Evolutionary conservation across 129 eudicot species (phyloP), one percentile per base, ranked within the genome.

Genomic region (Chrysanthemum makinoi): DNA sequence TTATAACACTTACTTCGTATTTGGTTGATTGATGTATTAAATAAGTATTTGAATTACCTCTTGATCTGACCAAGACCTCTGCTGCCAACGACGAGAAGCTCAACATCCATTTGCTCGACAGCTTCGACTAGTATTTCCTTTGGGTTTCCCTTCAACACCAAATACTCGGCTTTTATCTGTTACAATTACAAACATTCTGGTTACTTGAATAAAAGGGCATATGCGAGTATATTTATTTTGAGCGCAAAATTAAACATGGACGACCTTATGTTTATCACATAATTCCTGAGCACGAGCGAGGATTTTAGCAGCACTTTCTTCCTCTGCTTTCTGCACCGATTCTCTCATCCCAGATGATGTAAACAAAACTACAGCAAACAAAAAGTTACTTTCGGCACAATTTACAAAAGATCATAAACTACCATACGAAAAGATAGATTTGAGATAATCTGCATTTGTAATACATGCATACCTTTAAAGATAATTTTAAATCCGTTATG

Each of bases 81-180:
- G 70, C 89, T 85, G 11, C 89, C 89, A 48, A 85, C 86, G 70
- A 85, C 86, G 2, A 85, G 79, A 76, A 85, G 81, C 68, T 85
- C 86, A 26, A 75, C 79, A 39, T 81, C 77, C 81, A 64, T 78
- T 49, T 78, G 67, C 56, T 81, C 82, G 17, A 72, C 84, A 60
- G 86, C 84, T 72, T 80, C 73, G 39, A 84, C 81, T 0, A 85
- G 71, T 65, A 70, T 70, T 30, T 84, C 89, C 77, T 84, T 84
- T 35, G 85, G 88, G 5, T 84, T 77, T 10, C 88, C 88, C 53
- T 57, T 73, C 11, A 82, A 61, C 39, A 71, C 69, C 79, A 83
- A 17, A 48, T 74, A 75, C 54, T 79, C 84, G 19, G 76, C 83
- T 54, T 70, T 75, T 57, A 82, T 20, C 82, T 81, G 75, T 69